A percentile compares a stretch with the other conserved stretches of the same genome.
Evolutionary conservation across 2,329 filamentous ascomycete genomes (phyloP).

Genomic region (Cordyceps pruinosa): DNA sequence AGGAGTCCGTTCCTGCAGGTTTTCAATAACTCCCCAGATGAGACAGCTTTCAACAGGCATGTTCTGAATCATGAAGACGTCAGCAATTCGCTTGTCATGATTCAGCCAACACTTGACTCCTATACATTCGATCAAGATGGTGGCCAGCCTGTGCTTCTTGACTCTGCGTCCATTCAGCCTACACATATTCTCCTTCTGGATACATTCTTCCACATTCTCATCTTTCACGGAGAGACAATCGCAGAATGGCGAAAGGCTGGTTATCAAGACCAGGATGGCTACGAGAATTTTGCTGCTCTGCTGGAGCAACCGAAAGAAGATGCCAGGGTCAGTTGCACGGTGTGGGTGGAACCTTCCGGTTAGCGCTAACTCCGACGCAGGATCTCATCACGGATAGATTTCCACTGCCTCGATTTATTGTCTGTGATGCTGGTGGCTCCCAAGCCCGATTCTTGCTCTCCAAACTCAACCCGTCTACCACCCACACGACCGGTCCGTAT

Average conservation of each 20-base stretch:
- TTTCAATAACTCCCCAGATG: constrained; percentile 98
- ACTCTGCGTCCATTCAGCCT: constrained; percentile 92
- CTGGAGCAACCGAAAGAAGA: constrained; percentile 95
- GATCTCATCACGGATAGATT: constrained; percentile 97
- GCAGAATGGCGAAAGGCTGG: constrained; percentile 97
- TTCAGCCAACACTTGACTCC: constrained; percentile 93
- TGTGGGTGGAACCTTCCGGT: neutral
- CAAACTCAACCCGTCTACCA: constrained; percentile 96
- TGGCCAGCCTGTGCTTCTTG: constrained; percentile 84
- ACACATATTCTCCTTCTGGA: constrained; percentile 91
- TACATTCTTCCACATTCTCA: constrained; percentile 98
- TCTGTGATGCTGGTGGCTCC: constrained; percentile 96
- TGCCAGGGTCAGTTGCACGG: constrained; percentile 61
- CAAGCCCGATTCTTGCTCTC: constrained; percentile 95
- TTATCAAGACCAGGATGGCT: constrained; percentile 96
- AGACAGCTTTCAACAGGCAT: constrained; percentile 98
- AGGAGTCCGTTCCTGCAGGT: constrained; percentile 97
- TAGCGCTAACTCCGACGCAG: constrained; percentile 37
- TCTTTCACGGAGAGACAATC: constrained; percentile 97
- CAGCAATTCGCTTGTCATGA: constrained; percentile 96
- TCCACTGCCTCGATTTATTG: constrained; percentile 95
- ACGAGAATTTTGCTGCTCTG: constrained; percentile 87
- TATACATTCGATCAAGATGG: constrained; percentile 97
- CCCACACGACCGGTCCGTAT: constrained; percentile 87
- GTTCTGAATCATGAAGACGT: constrained; percentile 97